Percentiles rank a stretch among this genome's conserved stretches.
phyloP scores from a whole-genome alignment of 2,329 filamentous ascomycete species.

The Pestalotiopsis sp. region DNA sequence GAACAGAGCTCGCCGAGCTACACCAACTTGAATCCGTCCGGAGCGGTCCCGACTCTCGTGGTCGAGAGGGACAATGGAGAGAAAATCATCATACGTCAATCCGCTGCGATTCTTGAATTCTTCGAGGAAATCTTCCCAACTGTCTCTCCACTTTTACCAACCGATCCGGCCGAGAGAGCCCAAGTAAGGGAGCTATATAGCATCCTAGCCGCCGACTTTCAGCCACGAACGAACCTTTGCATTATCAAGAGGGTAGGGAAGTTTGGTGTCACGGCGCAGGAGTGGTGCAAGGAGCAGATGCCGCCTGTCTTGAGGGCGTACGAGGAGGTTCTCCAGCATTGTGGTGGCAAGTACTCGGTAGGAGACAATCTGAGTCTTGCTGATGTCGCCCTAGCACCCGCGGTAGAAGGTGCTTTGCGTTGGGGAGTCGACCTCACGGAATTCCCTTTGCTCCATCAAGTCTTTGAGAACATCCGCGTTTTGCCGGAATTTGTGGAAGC shows the following conservation, averaged over 20 bases:
- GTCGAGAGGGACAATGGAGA: not conserved
- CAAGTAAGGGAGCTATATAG: not conserved
- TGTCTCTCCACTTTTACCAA: not conserved
- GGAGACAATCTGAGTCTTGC: conserved; percentile 1
- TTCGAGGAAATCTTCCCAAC: conserved; percentile 5
- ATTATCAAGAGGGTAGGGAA: not conserved
- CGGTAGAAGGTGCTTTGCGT: conserved; percentile 1
- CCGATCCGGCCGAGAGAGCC: not conserved
- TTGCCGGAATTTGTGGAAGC: conserved; percentile 4
- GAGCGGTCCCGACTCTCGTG: conserved; percentile 7
- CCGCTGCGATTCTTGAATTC: conserved; percentile 6
- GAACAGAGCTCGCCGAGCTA: conserved; percentile 3
- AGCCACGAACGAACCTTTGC: conserved; percentile 5
- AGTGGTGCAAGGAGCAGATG: conserved; percentile 11
- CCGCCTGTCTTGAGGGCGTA: not conserved
- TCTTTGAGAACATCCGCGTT: not conserved
- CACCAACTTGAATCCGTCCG: not conserved
- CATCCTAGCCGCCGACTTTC: conserved; percentile 3
- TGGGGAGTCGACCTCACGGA: conserved; percentile 4
- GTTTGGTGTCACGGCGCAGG: not conserved
- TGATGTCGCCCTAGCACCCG: conserved; percentile 5
- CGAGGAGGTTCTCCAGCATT: not conserved
- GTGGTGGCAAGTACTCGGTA: conserved; percentile 6
- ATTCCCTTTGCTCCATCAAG: not conserved
- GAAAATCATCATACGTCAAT: conserved; percentile 2